Base-by-base conservation (phyloP, 1,284 basidiomycete genomes). In the Malassezia caprae region DNA sequence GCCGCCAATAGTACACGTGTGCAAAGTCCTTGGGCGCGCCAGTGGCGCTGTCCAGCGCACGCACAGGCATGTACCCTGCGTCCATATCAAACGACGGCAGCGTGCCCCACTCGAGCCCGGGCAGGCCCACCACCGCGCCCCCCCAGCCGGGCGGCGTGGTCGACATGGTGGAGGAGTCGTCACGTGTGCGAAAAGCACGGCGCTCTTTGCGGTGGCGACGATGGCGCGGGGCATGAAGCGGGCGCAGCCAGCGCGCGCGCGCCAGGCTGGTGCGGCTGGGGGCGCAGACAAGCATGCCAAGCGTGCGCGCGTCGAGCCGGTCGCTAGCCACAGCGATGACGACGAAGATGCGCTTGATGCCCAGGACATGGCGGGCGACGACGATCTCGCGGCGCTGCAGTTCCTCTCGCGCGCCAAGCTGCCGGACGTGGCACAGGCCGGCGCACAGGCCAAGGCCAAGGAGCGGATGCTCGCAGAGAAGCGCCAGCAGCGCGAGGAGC, bases 1-100 rank as follows among this genome's bases (percentile, higher is more conserved):
- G 80, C 76, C 96, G 81, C 58, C 94, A 83, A 74, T 98, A 98
- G 78, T 85, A 91, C 15, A 90, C 76, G 72, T 91, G 87, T 0
- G 88, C 80, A 28, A 83, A 83, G 44, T 73, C 68, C 41, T 59
- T 61, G 13, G 64, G 59, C 11, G 28, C 51, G 2, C 43, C 30
- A 3, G 54, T 41, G 5, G 2, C 17, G 3, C 19, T 4, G 3
- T 39, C 19, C 7, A 12, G 4, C 19, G 5, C 17, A 44, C 69
- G 59, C 41, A 65, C 57, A n/a, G 64, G 60, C 21, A 73, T 58
- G 39, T 73, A 67, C 35, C 71, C 71, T 17, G 69, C 68, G 17
- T 65, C 67, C 46, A 67, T 60, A 19, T 62, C 39, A 10, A 66
- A 56, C 23, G 31, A 27, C 8, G 41, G 34, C 11, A 26, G 11